Base-by-base conservation (phyloP, 345 rosid genomes). In the Pistacia atlantica region DNA sequence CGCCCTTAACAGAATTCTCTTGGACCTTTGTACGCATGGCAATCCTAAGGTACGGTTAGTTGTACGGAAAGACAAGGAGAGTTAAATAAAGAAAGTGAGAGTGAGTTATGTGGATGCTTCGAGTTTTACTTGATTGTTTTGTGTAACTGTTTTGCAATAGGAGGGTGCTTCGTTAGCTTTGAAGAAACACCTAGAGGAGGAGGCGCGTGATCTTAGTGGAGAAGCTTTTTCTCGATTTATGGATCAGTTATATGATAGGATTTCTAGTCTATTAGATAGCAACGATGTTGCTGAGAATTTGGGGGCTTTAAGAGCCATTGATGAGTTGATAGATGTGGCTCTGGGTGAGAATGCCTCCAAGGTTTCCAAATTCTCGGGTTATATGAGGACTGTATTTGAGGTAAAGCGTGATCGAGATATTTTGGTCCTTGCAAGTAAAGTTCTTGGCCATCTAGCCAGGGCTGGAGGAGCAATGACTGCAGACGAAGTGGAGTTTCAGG, bases 391-490 rank as follows among this genome's bases (percentile, higher is more conserved):
- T 12, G 92, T 91, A 57, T 94, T 97, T 31, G 99, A 91, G 62
- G 89, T 78, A 48, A 94, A 91, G 87, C 94, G 95, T 48, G 99
- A 94, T 79, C 91, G 84, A 48, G 97, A 91, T 61, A 89, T 89
- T 74, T 81, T 97, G 86, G 87, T 89, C 76, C 97, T 88, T 89
- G 96, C 98, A 71, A 97, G 98, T 85, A 84, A 79, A 83, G 99
- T 97, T 80, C 89, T 97, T 83, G 99, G 99, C 48, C 99, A 97
- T 74, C 90, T 97, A 75, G 98, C 97, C 5, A 89, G 97, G 92
- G 96, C 97, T 20, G 98, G 99, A 70, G 99, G 99, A 69, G 97
- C 96, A 54, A 92, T 97, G 99, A 91, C 97, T 68, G 97, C 99
- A 14, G 99, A 97, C 77, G 97, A 94, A 94, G 97, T 94, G 80